Evolutionary conservation across 768 basidiomycete genomes (phyloP), one percentile per base, ranked within the genome.

Genomic region (Suillus lakei): DNA sequence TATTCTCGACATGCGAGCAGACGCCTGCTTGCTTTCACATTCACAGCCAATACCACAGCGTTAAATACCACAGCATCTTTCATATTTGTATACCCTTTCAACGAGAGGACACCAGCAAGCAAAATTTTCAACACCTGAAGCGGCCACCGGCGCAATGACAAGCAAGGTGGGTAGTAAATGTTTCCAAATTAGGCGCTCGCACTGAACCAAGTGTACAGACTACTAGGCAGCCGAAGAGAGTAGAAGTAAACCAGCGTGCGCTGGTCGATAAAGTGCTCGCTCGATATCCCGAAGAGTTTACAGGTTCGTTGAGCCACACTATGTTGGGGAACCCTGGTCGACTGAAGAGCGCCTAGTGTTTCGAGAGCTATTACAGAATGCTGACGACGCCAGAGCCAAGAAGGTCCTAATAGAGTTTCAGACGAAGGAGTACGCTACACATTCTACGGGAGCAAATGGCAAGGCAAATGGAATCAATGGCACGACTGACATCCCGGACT

Each of bases 321-420:
- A 38, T 21, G 9, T 18, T 59, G 5, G 8, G 10, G 10, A 58
- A 15, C 26, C 23, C 23, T n/a, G 18, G 26, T 39, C 10, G 5
- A 39, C 38, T 28, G 12, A 30, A n/a, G 34, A 28, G 23, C 43
- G n/a, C n/a, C 4, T 55, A 77, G 83, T 86, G 41, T 82, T 84
- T 63, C 74, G 87, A 60, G 87, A 87, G 69, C 75, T 88, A 23
- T 71, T 87, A 15, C 86, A 87, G 70, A 88, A 88, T 71, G 84
- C 86, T 18, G 85, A 86, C 66, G 85, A 86, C 74, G 85, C 80
- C 0, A 77, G 73, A 4, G 75, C 81, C 1, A 73, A 62, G 23
- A 66, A 55, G 0, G 74, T 82, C 10, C 73, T 82, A 65, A 70
- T 84, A 5, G 75, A 76, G 43, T 83, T 83, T 63, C 69, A 75